Base-by-base conservation (phyloP, 2,329 filamentous ascomycete genomes). In the Phaeosphaeriaceae sp. region DNA sequence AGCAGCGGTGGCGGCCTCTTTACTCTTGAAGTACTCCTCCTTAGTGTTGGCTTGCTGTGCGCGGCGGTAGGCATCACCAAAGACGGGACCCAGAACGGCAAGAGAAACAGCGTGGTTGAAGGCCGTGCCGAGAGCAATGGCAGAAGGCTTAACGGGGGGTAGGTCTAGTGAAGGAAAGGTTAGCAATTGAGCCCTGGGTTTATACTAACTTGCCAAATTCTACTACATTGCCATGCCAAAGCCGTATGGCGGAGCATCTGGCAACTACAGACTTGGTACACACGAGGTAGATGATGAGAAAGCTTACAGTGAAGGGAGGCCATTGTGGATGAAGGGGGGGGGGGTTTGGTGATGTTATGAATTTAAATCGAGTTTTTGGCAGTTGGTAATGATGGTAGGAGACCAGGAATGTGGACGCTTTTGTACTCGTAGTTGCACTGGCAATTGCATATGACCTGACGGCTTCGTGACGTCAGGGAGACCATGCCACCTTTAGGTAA, bases 81-180 rank as follows among this genome's bases (percentile, higher is more conserved):
- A 96, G 77, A 97, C 79, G 57, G 93, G 93, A 52, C 86, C 84
- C 56, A 97, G 85, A 66, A 97, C 86, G 57, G 90, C 92, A 59
- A 90, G 87, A 71, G 94, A 94, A 68, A 91, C 83, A 68, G 87
- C 87, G 80, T 99, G 93, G 83, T 89, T 97, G 87, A 97, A 99
- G 76, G 92, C 80, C 57, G 92, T 94, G 79, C 94, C 94, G 71
- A 97, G 86, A 71, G 93, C 94, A 73, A 99, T 96, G 70, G 94
- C 93, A 72, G 92, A 97, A 66, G 94, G 94, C 88, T 97, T 97
- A 73, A 99, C 94, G 64, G 92, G 81, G 63, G 87, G 87, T 47
- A 90, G 83, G 74, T 89, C 83, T 87, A 58, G 39, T 50, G 41
- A 23, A 43, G 21, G 32, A 16, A 13, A 21, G 26, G 52, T 70